Evolutionary conservation across 2,329 filamentous ascomycete genomes (phyloP), one percentile per base, ranked within the genome.

Genomic region (Beauveria rudraprayagi): DNA sequence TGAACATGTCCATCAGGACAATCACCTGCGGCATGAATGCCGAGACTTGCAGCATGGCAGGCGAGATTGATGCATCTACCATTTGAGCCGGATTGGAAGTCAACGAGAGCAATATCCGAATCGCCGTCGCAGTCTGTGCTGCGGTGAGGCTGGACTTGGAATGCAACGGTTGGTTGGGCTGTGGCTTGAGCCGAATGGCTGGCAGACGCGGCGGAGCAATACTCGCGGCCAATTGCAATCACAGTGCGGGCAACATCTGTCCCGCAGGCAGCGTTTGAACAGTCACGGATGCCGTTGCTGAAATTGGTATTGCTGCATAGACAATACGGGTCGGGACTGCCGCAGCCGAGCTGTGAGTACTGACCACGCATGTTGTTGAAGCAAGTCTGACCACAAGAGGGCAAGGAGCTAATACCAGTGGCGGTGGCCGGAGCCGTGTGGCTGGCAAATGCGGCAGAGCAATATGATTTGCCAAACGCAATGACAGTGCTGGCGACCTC

Each of bases 271-370:
- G 53, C 61, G 28, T 61, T 65, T 14, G 62, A 52, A 43, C 63
- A 65, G 52, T 65, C 62, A 8, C 62, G 60, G 19, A 65, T 56
- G 19, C 63, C 61, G 52, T 64, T 44, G 60, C 56, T 24, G 43
- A 65, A 64, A 61, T 65, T 63, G 57, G 55, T 47, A 37, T 64
- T 62, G 50, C 50, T 19, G 61, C 63, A 65, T 11, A 64, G 62
- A 50, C 56, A 65, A 37, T 37, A 37, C 6, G 63, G 26, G 47
- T 65, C 60, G 17, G 53, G 40, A 9, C 7, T 47, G 28, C 22
- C 17, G 54, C 63, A 63, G 37, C 63, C 56, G 16, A 62, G 60
- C 22, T 34, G n/a, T 14, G 62, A 65, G 60, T 63, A 54, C 56
- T 63, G 61, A 14, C 14, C 61, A 8, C 24, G 9, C 61, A 56